Percentiles rank a stretch among this genome's conserved stretches.
Conservation (phyloP, 2,329 filamentous ascomycete genomes). For the Dendrostoma leiphaemia region DNA sequence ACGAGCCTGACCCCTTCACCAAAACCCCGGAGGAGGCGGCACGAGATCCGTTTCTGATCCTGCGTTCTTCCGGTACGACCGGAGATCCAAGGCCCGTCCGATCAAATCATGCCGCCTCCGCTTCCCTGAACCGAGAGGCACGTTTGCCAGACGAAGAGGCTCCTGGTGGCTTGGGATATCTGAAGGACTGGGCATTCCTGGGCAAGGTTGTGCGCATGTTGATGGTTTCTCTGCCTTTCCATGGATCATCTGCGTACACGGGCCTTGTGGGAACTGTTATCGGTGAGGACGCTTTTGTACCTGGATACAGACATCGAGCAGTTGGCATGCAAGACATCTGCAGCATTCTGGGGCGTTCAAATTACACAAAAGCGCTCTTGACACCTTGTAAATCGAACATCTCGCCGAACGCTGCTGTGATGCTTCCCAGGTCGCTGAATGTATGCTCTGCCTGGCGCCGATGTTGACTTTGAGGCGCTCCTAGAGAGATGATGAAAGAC, state of each 20-base stretch:
- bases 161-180: constrained; percentile 3
- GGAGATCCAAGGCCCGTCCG: constrained; percentile 20
- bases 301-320: constrained; percentile 20
- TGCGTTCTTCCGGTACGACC: constrained; percentile 24
- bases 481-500: constrained; percentile 21
- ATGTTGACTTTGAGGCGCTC: background rate
- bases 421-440: too few relatives aligned
- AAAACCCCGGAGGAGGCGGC: constrained; percentile 21
- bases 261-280: constrained; percentile 17
- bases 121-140: background rate
- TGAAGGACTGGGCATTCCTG: constrained; percentile 5
- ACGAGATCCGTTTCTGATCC: constrained; percentile 13
- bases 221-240: constrained; percentile 19
- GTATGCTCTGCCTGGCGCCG: too few relatives aligned
- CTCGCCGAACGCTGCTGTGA: background rate
- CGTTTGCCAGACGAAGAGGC: constrained; percentile 1
- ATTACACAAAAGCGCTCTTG: constrained; percentile 15
- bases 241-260: constrained; percentile 17
- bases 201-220: constrained; percentile 17
- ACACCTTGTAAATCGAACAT: constrained; percentile 16
- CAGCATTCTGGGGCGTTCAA: constrained; percentile 16
- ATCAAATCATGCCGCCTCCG: constrained; percentile 6
- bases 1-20: constrained; percentile 18
- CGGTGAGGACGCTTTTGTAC: constrained; percentile 18
- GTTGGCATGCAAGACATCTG: constrained; percentile 18